Base-by-base conservation (phyloP, 2,329 filamentous ascomycete species). In the Bertia moriformis region DNA sequence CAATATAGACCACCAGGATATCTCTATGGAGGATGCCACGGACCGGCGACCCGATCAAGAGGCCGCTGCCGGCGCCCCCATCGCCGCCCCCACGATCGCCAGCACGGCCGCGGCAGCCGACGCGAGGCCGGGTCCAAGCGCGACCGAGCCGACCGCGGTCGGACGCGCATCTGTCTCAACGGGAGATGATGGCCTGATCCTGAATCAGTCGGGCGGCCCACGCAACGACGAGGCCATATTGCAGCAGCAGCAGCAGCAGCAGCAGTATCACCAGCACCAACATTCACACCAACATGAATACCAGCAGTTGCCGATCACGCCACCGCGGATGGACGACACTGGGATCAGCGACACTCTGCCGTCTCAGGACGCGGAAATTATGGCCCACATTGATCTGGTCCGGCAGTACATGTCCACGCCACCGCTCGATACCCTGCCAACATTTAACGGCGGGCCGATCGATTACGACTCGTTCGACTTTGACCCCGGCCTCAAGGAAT, bases 381-480 rank as follows among this genome's bases (percentile, higher is more conserved):
- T 65, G 43, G 62, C 62, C n/a, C n/a, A n/a, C n/a, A 52, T 67
- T 18, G 65, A 68, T 30, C 57, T 59, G 4, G 62, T 69, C 19
- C 63, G 71, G 10, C 61, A 66, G 39, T 67, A 62, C 41, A 68
- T 70, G 54, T 53, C 56, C 17, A 77, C 72, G 2, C 72, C 72
- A 2, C 69, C 71, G 1, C 45, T 70, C 10, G 68, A 74, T 10
- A 67, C 62, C 30, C 54, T 77, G 2, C 72, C 72, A 0, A 52
- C 63, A 38, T 69, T 62, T 41, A 51, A 53, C 35, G 57, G 59
- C 38, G 55, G 65, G 38, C 68, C 71, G 45, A 50, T 54, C 37
- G 55, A 58, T 19, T 66, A 69, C 4, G 54, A 59, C 19, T 56
- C 61, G 3, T 48, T 67, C 27, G 55, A 65, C n/a, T 18, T 42